These are phyloP conservation scores for Aspergillus sojae DNA, from an alignment of 2,329 filamentous ascomycete genomes.

Conservation along the genomic window DNA sequence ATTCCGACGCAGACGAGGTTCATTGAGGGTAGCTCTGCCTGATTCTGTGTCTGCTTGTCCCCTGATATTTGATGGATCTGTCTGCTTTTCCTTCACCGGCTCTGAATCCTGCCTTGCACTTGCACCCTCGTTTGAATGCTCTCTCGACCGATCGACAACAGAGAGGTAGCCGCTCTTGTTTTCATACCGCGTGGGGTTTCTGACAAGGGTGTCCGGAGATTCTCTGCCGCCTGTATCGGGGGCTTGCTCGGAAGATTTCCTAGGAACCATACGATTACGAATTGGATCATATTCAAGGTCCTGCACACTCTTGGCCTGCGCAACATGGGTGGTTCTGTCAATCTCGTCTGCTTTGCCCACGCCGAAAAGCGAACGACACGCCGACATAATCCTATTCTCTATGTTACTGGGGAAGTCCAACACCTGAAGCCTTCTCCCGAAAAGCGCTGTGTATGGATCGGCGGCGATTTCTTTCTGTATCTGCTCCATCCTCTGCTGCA, in stretches of 20 bases:
- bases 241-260: constrained; percentile 2
- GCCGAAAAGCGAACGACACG: constrained; percentile 34
- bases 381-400: constrained; percentile 31
- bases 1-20: not conserved
- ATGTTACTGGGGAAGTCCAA: constrained; percentile 22
- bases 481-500: constrained; percentile 37
- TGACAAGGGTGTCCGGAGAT: not conserved
- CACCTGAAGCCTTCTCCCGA: constrained; percentile 38
- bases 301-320: not conserved
- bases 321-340: not conserved
- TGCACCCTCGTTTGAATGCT: not conserved
- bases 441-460: constrained; percentile 45
- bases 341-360: constrained; percentile 9
- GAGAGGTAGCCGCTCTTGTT: constrained; percentile 12
- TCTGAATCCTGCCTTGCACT: not conserved
- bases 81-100: not conserved
- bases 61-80: not conserved
- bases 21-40: too few relatives aligned
- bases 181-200: not conserved
- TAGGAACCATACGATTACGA: constrained; percentile 43
- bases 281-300: constrained; percentile 46
- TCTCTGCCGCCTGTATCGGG: not conserved
- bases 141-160: not conserved
- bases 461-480: constrained; percentile 38
- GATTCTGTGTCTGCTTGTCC: not conserved